Evolutionary conservation across 2,329 filamentous ascomycete species (phyloP), one percentile per base, ranked within the genome.

Genomic region (Trichophyton mentagrophytes): DNA sequence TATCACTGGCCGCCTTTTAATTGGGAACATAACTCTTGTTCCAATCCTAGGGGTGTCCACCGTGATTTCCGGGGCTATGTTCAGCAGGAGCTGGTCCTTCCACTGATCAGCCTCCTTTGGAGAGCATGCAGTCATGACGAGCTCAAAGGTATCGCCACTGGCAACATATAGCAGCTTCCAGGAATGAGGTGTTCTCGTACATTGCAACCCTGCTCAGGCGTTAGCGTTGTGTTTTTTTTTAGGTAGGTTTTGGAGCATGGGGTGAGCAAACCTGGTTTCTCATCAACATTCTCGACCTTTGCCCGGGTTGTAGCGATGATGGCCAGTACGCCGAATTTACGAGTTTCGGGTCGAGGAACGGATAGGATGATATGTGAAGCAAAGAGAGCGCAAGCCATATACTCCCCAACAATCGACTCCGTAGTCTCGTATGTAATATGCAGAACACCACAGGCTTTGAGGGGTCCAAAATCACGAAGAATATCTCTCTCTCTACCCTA

Each of bases 81-180:
- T 76, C 63, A 78, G 77, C 33, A 78, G 73, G 22, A 96, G 77
- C n/a, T 85, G 82, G 15, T 77, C 79, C 64, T 86, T 85, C 92
- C 93, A 99, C 67, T 86, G 84, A 53, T 82, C 77, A 67, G 93
- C 89, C 70, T 99, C 92, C 46, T 81, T 83, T 0, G 84, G 78
- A 1, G 87, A 92, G 67, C 90, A 96, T 40, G 90, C 92, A 65
- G 88, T 95, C 75, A 96, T 80, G 46, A 96, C 84, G 15, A 96
- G 74, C 72, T 97, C 92, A 70, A 89, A 92, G 59, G 92, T 78
- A 62, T 88, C 84, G 65, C 87, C 82, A 61, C 87, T 80, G 65
- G 83, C 83, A 70, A 93, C 86, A 68, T 97, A 96, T 2, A 89
- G 80, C 9, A 96, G 69, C 71, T 97, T 99, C 92, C 91, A 97